Conservation (phyloP, 768 basidiomycete genomes). For the Hygrocybe punicea region DNA sequence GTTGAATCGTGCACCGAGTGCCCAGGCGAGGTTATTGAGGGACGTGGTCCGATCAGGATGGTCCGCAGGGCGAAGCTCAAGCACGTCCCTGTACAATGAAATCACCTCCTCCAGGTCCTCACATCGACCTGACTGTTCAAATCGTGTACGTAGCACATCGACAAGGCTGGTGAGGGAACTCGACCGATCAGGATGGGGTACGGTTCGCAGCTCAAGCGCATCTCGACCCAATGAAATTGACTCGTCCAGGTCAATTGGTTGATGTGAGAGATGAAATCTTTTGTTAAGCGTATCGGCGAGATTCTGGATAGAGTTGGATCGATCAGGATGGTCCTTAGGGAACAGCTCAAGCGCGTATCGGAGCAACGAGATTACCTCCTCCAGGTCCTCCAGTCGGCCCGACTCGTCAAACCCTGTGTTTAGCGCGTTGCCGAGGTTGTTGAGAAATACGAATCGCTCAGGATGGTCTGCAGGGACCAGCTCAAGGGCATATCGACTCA, state of each 20-base stretch:
- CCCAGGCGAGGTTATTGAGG: too few relatives aligned
- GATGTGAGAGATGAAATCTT: not conserved
- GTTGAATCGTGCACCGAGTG: too few relatives aligned
- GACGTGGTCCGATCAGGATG: not conserved
- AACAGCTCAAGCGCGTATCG: not conserved
- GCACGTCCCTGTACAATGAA: not conserved
- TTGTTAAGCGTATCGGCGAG: not conserved
- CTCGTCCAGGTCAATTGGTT: conserved; percentile 6
- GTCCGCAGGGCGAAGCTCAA: not conserved
- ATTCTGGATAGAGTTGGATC: not conserved
- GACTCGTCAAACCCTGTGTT: conserved; percentile 18
- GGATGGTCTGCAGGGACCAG: conserved; percentile 5
- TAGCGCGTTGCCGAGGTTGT: conserved; percentile 18
- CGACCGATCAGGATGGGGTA: conserved; percentile 8
- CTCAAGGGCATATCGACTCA: not conserved
- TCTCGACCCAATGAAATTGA: conserved; percentile 7
- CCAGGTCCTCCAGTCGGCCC: conserved; percentile 15
- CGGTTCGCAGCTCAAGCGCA: not conserved
- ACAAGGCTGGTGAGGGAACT: conserved; percentile 13
- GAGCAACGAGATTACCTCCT: conserved; percentile 20
- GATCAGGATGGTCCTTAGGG: not conserved
- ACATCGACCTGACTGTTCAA: not conserved
- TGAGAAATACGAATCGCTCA: conserved; percentile 3
- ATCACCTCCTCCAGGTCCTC: conserved; percentile 29
- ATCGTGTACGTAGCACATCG: conserved; percentile 23